Evolutionary conservation across 225 moss, liverwort and hornwort species (phyloP).

Genomic region (Polytrichum commune): DNA sequence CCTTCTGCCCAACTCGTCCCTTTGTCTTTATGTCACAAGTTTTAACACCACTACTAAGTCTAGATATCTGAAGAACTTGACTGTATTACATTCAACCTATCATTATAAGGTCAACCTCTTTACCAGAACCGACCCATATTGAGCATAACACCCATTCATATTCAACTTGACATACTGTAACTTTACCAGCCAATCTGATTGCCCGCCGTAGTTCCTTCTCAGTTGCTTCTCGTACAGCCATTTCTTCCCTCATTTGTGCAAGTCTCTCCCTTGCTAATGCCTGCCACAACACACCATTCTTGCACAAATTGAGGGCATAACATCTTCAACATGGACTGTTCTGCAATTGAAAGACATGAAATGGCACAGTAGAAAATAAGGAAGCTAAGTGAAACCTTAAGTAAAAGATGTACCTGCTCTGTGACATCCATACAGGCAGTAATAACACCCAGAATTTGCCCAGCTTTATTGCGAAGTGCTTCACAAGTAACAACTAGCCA

Average conservation of each 20-base stretch:
- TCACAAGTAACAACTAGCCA: slow-evolving; percentile 57
- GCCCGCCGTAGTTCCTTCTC: slow-evolving; percentile 58
- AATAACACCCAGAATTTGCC: slow-evolving; percentile 44
- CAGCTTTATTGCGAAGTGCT: slow-evolving; percentile 38
- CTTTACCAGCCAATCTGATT: slow-evolving; percentile 42
- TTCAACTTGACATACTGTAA: not conserved
- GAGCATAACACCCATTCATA: no score
- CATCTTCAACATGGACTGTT: no score
- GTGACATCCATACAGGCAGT: slow-evolving; percentile 63
- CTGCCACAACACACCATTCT: slow-evolving; percentile 29
- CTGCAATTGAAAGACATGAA: not conserved
- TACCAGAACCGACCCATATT: no score
- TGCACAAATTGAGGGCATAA: not conserved
- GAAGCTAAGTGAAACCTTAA: not conserved
- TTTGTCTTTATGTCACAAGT: no score
- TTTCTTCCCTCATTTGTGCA: slow-evolving; percentile 57
- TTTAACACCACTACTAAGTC: no score
- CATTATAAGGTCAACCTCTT: no score
- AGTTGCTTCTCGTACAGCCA: slow-evolving; percentile 53
- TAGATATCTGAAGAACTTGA: no score
- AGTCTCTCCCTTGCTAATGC: slow-evolving; percentile 53
- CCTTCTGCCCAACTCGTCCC: no score
- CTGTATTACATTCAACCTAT: no score
- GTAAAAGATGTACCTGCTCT: slow-evolving; percentile 36
- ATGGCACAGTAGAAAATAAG: not conserved